Conservation (phyloP, 179 eudicot genomes). For the Silene noctiflora region DNA sequence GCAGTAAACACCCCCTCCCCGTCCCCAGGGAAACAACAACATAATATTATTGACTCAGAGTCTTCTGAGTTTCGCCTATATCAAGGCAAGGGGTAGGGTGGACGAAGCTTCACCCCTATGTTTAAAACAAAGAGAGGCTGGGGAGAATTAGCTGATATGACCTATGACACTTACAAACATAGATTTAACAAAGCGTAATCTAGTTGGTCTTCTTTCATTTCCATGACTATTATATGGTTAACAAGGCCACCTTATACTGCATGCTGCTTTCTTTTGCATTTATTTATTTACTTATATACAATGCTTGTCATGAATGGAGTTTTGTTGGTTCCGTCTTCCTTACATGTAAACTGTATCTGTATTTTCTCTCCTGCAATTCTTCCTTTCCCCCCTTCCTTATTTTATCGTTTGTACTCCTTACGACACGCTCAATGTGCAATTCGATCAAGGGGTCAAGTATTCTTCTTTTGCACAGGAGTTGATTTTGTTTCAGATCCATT, state of each 20-base stretch:
- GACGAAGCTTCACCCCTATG: no score
- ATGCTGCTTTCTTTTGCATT: conserved; percentile 2
- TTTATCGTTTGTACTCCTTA: neutral
- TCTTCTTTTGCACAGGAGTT: conserved; percentile 34
- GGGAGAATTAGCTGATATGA: no score
- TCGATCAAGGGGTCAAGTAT: neutral
- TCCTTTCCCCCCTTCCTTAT: no score
- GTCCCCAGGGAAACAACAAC: no score
- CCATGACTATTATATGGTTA: neutral
- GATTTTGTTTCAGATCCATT: conserved; percentile 41
- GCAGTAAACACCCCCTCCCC: neutral
- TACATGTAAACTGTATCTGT: neutral
- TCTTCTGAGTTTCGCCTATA: no score
- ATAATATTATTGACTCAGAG: no score
- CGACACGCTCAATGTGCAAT: neutral
- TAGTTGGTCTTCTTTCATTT: neutral
- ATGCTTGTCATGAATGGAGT: neutral
- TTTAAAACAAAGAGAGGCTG: no score
- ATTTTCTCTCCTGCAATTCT: neutral
- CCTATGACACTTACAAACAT: neutral
- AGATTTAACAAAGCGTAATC: neutral
- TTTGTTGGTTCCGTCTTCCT: neutral
- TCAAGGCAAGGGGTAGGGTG: no score
- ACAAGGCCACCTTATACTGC: neutral
- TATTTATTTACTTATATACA: neutral